Evolutionary conservation across 495 filamentous ascomycete genomes (phyloP).

Genomic region (Penicillium tannophilum): DNA sequence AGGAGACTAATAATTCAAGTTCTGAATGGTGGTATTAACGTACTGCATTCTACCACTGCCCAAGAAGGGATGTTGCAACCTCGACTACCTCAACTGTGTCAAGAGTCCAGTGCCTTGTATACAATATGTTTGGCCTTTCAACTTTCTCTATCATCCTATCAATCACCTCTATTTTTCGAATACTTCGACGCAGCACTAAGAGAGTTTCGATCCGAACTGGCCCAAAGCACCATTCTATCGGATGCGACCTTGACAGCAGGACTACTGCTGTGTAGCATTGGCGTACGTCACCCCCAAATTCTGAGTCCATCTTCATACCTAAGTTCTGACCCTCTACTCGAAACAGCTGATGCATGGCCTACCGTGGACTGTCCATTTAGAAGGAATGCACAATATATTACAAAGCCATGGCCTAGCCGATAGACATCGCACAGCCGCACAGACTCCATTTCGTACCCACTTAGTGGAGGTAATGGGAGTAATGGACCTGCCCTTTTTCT

Average conservation of each 20-base stretch:
- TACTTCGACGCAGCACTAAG: conserved; percentile 34
- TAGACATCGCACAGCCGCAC: background rate
- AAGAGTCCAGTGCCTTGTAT: conserved; percentile 35
- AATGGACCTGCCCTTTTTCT: conserved; percentile 37
- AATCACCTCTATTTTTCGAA: conserved; percentile 30
- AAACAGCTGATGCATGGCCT: conserved; percentile 36
- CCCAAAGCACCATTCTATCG: conserved; percentile 24
- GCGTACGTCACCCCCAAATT: conserved; percentile 25
- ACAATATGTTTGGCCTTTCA: conserved; percentile 38
- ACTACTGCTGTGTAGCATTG: conserved; percentile 40
- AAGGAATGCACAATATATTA: conserved; percentile 40
- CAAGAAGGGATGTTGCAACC: conserved; percentile 23
- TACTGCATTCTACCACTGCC: conserved; percentile 37
- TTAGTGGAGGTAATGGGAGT: conserved; percentile 43
- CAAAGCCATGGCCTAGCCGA: conserved; percentile 23
- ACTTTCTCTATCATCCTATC: conserved; percentile 20
- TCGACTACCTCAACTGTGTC: conserved; percentile 30
- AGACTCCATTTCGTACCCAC: conserved; percentile 30
- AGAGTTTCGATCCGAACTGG: conserved; percentile 37
- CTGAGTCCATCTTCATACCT: background rate
- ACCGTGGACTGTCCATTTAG: conserved; percentile 43
- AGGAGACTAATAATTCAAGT: conserved; percentile 22
- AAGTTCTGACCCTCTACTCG: conserved; percentile 3
- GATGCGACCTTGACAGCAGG: conserved; percentile 40
- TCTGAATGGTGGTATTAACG: conserved; percentile 32